These are phyloP conservation scores for Juglanconis oblonga DNA, from an alignment of 2,329 filamentous ascomycete genomes.

Conservation along the genomic window DNA sequence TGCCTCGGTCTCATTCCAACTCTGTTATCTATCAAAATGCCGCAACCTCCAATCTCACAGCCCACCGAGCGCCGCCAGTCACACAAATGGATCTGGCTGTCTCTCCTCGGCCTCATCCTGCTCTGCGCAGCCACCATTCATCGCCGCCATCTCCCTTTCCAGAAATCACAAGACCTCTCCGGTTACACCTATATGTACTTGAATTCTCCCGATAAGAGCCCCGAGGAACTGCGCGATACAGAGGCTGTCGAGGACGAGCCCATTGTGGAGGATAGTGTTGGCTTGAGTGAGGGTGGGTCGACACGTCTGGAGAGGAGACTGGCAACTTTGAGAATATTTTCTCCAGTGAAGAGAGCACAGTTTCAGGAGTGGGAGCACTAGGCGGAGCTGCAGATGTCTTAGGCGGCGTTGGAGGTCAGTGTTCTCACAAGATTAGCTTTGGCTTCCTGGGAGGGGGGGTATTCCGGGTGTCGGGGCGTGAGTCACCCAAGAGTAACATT, in stretches of 20 bases:
- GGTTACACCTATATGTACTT: background rate
- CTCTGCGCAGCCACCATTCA: constrained; percentile 5
- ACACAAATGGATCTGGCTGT: background rate
- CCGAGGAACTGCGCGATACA: background rate
- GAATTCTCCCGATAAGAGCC: background rate
- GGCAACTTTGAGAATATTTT: too few species aligned
- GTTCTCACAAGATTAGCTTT: too few species aligned
- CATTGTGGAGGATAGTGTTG: background rate
- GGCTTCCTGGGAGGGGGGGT: too few species aligned
- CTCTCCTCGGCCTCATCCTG: constrained; percentile 2
- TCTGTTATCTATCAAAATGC: background rate
- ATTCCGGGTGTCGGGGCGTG: too few species aligned
- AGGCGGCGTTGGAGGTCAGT: too few species aligned
- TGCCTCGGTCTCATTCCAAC: background rate
- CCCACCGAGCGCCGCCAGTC: background rate
- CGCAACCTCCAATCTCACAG: background rate
- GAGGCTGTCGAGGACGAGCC: background rate
- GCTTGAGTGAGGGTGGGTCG: too few species aligned
- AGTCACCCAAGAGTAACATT: too few species aligned
- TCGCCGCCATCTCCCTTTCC: constrained; percentile 3
- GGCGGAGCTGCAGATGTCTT: too few species aligned
- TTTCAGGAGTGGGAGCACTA: too few species aligned
- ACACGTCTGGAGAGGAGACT: too few species aligned
- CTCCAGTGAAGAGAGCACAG: too few species aligned
- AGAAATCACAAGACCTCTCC: background rate